Evolutionary conservation across 768 basidiomycete species (phyloP).

Genomic region (Trametes cingulata): DNA sequence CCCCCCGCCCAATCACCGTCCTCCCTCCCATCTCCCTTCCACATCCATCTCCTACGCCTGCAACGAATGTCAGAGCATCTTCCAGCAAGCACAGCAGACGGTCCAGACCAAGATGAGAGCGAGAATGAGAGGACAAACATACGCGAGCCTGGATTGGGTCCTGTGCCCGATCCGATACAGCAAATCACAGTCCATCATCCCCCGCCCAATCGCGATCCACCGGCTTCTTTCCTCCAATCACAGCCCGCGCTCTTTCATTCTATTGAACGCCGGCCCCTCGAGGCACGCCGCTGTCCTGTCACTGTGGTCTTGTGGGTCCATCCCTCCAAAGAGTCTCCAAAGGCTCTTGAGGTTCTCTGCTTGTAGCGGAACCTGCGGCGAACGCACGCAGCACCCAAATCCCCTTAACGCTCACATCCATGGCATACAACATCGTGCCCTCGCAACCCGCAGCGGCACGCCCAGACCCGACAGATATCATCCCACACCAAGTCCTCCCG

Average conservation of each 20-base stretch:
- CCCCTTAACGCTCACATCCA: background rate
- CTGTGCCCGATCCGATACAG: background rate
- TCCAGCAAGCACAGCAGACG: no score
- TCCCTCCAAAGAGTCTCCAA: no score
- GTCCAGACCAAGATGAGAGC: no score
- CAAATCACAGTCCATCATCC: background rate
- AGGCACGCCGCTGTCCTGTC: background rate
- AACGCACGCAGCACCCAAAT: background rate
- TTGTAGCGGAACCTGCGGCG: background rate
- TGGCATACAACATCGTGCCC: background rate
- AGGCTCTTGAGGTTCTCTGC: no score
- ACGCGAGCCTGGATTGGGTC: no score
- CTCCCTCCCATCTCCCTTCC: background rate
- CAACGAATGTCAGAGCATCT: no score
- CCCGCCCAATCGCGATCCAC: background rate
- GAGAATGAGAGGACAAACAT: no score
- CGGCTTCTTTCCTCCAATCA: constrained; percentile 8
- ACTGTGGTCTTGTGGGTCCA: constrained; percentile 7
- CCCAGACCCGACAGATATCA: background rate
- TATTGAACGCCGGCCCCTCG: constrained; percentile 6
- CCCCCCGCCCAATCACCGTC: background rate
- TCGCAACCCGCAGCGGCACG: background rate
- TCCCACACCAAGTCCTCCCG: background rate
- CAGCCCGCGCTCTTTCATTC: background rate
- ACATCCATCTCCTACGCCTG: no score